Conservation (phyloP, 2,329 filamentous ascomycete genomes). For the Diaporthe ilicicola region DNA sequence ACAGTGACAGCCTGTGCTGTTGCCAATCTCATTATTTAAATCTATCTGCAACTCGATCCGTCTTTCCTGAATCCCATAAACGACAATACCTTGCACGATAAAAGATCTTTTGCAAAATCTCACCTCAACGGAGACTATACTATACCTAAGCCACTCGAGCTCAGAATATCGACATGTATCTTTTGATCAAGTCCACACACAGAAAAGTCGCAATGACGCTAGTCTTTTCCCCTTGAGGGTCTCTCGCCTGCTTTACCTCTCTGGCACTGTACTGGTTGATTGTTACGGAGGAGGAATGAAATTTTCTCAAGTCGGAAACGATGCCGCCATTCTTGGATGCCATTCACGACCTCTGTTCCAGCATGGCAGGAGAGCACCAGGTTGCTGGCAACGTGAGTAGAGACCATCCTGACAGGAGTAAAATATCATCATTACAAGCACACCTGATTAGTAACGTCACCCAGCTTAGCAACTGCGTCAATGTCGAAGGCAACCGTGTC, state of each 20-base stretch:
- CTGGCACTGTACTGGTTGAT: not conserved
- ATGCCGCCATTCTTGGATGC: not conserved
- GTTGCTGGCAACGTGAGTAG: not conserved
- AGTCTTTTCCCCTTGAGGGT: too few relatives aligned
- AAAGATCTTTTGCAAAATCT: too few relatives aligned
- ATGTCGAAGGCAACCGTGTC: not conserved
- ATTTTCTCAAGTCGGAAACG: not conserved
- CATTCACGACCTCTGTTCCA: not conserved
- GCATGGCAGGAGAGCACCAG: not conserved
- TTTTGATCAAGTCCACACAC: too few relatives aligned
- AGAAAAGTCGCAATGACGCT: too few relatives aligned
- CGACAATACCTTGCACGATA: too few relatives aligned
- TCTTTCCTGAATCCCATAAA: too few relatives aligned
- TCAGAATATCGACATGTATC: too few relatives aligned
- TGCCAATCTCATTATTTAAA: too few relatives aligned
- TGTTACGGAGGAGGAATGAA: not conserved
- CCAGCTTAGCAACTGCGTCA: not conserved
- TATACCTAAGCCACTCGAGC: too few relatives aligned
- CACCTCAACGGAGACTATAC: too few relatives aligned
- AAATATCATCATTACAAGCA: not conserved
- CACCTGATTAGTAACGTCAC: not conserved
- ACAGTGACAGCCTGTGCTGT: too few relatives aligned
- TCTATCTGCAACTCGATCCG: too few relatives aligned
- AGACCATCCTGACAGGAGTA: accelerated
- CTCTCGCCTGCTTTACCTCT: not conserved